These are phyloP conservation scores for Pythium phragmiticola DNA, from an alignment of 352 stramenopile species.

Conservation along the genomic window DNA sequence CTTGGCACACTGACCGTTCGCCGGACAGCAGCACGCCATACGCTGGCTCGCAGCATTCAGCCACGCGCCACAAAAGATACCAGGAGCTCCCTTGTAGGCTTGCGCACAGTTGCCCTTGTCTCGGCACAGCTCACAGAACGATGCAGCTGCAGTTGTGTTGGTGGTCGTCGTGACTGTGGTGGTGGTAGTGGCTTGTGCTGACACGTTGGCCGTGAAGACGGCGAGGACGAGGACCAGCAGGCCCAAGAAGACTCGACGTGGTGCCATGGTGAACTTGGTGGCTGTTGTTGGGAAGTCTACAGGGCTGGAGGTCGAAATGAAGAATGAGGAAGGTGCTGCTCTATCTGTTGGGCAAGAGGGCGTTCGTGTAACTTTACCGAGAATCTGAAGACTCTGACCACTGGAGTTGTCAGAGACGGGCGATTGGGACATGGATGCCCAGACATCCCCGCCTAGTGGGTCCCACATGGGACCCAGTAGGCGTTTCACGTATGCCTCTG, in stretches of 20 bases:
- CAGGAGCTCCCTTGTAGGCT: constrained; percentile 44
- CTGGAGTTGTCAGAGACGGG: too few species aligned
- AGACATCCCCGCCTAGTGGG: too few species aligned
- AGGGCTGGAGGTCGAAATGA: background rate
- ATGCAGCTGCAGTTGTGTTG: background rate
- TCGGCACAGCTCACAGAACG: constrained; percentile 38
- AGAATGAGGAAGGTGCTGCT: background rate
- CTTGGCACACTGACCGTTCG: constrained; percentile 12
- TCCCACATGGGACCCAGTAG: too few species aligned
- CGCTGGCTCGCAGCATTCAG: constrained; percentile 24
- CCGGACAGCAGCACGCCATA: constrained; percentile 3
- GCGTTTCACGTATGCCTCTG: too few species aligned
- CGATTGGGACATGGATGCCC: too few species aligned
- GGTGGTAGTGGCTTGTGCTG: background rate
- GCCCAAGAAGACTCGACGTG: constrained; percentile 1
- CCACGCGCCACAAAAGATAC: constrained; percentile 56
- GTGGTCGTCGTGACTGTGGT: constrained; percentile 1
- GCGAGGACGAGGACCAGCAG: constrained; percentile 5
- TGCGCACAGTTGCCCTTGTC: constrained; percentile 47
- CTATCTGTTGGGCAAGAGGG: too few species aligned
- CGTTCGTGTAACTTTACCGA: too few species aligned
- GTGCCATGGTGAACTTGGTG: background rate
- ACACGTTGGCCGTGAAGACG: background rate
- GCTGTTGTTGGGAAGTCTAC: background rate
- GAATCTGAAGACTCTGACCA: too few species aligned